Evolutionary conservation across 1,139 yeast species (phyloP), one percentile per base, ranked within the genome.

Genomic region (Lodderomyces jiufengensis): DNA sequence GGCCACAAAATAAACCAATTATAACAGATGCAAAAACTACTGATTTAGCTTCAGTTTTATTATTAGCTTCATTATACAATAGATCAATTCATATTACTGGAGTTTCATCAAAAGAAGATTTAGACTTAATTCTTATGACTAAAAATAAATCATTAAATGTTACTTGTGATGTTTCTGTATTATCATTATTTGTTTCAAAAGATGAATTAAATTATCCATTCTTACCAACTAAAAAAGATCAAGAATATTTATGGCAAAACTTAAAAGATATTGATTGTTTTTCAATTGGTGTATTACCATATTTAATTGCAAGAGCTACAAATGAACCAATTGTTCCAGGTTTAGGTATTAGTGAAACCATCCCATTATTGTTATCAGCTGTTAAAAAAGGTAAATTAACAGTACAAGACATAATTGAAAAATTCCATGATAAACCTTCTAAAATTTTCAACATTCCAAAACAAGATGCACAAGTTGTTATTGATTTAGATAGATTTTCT

Each of bases 11-110:
- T 54, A 88, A 87, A 68, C 94, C 95, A 44, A 84, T 92, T 46
- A 75, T 90, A 48, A 87, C 96, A 32, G 97, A 92, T 63, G 97
- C 97, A 32, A 81, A 79, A 59, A 80, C 94, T 21, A 85, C 97
- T 31, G 94, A 87, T 54, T 73, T 92, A 54, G 97, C 98, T 14
- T 84, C 96, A 5, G 84, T 90, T 36, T 69, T 92, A 57, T 74
- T 92, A 55, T 71, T 92, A 63, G 96, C 97, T 36, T 84, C 96
- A 28, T 76, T 92, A 55, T 90, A 86, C 70, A 76, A 70, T 64
- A 76, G 95, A 55, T 72, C 90, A 32, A 84, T 92, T 46, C 98
- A 92, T 61, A 80, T 92, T 48, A 86, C 95, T 40, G 88, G 85
- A 48, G 92, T 92, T 38, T 78, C 85, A 34, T 74, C 84, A 41